Percentiles rank a stretch among this genome's conserved stretches.
Conservation (phyloP, 129 eudicot species). For the Calendula officinalis region DNA sequence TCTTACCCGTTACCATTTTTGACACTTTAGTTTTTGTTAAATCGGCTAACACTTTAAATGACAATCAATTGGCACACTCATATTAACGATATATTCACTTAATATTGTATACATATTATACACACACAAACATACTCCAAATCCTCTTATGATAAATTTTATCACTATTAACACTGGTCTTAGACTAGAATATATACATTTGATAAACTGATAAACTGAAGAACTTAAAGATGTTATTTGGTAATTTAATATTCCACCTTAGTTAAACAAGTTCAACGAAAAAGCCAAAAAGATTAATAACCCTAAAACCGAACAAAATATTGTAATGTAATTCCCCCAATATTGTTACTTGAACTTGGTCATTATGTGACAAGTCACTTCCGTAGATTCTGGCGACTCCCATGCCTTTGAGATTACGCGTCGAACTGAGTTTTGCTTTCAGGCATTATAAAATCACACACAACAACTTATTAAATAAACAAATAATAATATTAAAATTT, state of each 20-base stretch:
- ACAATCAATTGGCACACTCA: no score
- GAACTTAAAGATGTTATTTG: no score
- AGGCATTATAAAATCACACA: neutral
- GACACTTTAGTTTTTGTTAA: no score
- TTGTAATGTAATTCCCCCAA: neutral
- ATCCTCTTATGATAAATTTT: no score
- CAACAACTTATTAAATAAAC: neutral
- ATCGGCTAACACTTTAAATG: no score
- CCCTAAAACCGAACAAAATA: slow-evolving; percentile 19
- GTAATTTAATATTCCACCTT: neutral
- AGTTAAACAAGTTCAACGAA: neutral
- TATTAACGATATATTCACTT: no score
- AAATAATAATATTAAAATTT: neutral
- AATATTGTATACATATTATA: no score
- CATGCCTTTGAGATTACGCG: slow-evolving; percentile 38
- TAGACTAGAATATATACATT: no score
- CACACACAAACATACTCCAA: no score
- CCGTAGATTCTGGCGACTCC: slow-evolving; percentile 47
- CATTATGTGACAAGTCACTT: slow-evolving; percentile 32
- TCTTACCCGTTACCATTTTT: no score
- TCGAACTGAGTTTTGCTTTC: slow-evolving; percentile 23
- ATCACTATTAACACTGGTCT: no score
- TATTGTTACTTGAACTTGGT: slow-evolving; percentile 42
- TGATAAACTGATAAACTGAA: no score
- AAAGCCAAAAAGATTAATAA: neutral